These are phyloP conservation scores for Lactifluus volemus DNA, from an alignment of 768 basidiomycete genomes.

Conservation along the genomic window DNA sequence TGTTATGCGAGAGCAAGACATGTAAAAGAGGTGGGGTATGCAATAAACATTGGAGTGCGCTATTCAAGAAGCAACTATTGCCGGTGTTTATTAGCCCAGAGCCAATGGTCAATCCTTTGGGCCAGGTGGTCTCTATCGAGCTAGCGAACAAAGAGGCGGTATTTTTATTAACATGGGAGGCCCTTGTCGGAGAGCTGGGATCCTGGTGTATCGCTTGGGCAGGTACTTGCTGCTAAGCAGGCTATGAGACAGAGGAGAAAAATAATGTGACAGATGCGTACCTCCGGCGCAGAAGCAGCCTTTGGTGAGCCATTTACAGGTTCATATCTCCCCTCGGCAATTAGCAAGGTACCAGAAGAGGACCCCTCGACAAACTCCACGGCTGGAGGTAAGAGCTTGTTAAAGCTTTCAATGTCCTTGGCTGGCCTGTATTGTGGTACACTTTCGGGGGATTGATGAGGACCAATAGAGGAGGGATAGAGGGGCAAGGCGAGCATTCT, in stretches of 20 bases:
- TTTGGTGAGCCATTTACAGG: constrained; percentile 68
- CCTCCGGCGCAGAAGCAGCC: constrained; percentile 36
- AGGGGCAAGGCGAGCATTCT: constrained; percentile 65
- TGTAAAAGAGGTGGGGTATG: constrained; percentile 85
- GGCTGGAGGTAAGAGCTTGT: constrained; percentile 68
- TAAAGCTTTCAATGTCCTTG: constrained; percentile 67
- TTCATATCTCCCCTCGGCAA: constrained; percentile 69
- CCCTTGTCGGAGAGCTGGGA: neutral
- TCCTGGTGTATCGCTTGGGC: neutral
- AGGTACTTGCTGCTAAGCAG: constrained; percentile 1
- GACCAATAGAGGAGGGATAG: constrained; percentile 44
- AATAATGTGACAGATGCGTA: constrained; percentile 25
- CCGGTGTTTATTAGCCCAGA: constrained; percentile 75
- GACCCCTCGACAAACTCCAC: constrained; percentile 82
- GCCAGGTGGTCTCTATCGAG: constrained; percentile 59
- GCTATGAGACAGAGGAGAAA: neutral
- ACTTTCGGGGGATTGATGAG: constrained; percentile 45
- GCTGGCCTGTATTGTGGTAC: constrained; percentile 52
- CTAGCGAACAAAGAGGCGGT: constrained; percentile 30
- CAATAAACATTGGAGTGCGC: constrained; percentile 84
- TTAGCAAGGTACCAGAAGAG: constrained; percentile 62
- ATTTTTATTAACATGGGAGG: constrained; percentile 20
- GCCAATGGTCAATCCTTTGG: constrained; percentile 38
- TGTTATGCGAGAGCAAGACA: constrained; percentile 43
- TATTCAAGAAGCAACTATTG: constrained; percentile 96